Evolutionary conservation across 1,139 yeast species (phyloP).

Genomic region (Debaryomycetaceae sp.): DNA sequence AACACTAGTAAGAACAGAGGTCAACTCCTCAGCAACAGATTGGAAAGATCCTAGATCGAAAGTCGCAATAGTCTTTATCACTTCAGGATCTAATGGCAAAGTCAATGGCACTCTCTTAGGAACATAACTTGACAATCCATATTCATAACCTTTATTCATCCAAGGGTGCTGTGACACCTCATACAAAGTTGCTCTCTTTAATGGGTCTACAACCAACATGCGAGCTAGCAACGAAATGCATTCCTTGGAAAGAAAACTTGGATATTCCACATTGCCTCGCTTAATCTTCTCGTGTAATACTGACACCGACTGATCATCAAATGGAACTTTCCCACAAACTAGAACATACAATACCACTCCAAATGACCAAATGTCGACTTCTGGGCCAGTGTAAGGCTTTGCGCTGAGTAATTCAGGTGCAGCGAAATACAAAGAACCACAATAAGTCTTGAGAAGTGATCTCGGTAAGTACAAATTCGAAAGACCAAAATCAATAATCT

Average conservation of each 20-base stretch:
- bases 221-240: slow-evolving; percentile 79
- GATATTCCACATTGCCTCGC: slow-evolving; percentile 89
- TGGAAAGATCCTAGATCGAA: slow-evolving; percentile 76
- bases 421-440: slow-evolving; percentile 97
- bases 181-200: slow-evolving; percentile 69
- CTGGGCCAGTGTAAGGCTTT: slow-evolving; percentile 91
- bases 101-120: slow-evolving; percentile 76
- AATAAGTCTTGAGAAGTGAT: slow-evolving; percentile 80
- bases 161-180: slow-evolving; percentile 90
- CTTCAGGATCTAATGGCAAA: slow-evolving; percentile 67
- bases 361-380: slow-evolving; percentile 97
- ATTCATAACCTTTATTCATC: slow-evolving; percentile 89
- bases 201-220: slow-evolving; percentile 90
- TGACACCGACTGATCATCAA: slow-evolving; percentile 92
- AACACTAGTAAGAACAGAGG: slow-evolving; percentile 57
- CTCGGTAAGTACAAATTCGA: slow-evolving; percentile 80
- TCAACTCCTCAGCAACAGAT: slow-evolving; percentile 55
- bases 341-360: slow-evolving; percentile 93
- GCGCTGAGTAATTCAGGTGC: slow-evolving; percentile 96
- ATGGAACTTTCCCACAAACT: slow-evolving; percentile 97
- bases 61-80: slow-evolving; percentile 71
- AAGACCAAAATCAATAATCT: slow-evolving; percentile 93
- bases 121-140: slow-evolving; percentile 64
- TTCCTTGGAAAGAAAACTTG: slow-evolving; percentile 73
- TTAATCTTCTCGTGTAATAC: slow-evolving; percentile 93